Percentiles rank a stretch among this genome's conserved stretches.
phyloP scores from a whole-genome alignment of 345 rosid species.

The Murraya koenigii region DNA sequence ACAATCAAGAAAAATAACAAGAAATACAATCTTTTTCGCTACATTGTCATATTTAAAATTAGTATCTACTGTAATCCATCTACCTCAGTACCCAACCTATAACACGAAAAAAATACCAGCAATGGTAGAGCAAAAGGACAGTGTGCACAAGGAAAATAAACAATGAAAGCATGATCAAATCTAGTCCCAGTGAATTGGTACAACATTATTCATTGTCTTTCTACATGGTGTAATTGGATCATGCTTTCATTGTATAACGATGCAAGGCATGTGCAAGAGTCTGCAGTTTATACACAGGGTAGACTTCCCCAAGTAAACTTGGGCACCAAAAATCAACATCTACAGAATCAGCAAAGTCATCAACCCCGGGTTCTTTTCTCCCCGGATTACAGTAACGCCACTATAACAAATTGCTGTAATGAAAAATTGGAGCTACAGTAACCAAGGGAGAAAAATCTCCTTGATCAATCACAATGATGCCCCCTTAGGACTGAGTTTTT shows the following conservation, averaged over 20 bases:
- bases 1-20: background rate
- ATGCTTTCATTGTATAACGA: background rate
- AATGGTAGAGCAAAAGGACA: background rate
- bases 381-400: conserved; percentile 1
- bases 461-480: background rate
- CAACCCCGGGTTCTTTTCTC: background rate
- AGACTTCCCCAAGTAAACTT: conserved; percentile 1
- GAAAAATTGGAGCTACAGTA: background rate
- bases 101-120: background rate
- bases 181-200: background rate
- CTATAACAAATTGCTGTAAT: background rate
- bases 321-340: background rate
- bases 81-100: background rate
- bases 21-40: background rate
- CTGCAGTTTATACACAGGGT: background rate
- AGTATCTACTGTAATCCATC: background rate
- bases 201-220: background rate
- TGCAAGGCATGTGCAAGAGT: background rate
- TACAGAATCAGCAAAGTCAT: background rate
- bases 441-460: background rate
- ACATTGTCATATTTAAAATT: background rate
- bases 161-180: background rate
- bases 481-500: background rate
- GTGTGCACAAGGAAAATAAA: no score
- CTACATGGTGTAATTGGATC: background rate